A percentile compares a stretch with the other conserved stretches of the same genome.
phyloP scores from a whole-genome alignment of 1,284 basidiomycete genomes.

The Schizophyllum commune region DNA sequence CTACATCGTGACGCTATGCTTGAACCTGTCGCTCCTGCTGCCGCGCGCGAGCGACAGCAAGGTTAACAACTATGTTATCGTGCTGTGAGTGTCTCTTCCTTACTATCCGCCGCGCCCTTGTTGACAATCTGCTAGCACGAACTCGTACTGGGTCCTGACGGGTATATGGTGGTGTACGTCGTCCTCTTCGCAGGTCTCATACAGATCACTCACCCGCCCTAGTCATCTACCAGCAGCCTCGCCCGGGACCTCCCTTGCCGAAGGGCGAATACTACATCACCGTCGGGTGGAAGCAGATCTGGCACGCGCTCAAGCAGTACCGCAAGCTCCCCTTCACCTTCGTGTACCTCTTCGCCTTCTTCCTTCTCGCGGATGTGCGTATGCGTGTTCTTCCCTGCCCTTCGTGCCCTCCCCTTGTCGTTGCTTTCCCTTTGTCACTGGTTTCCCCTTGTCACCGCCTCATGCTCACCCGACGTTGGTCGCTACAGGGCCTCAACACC shows the following conservation, averaged over 20 bases:
- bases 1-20: slow-evolving; percentile 55
- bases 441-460: no score
- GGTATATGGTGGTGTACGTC: slow-evolving; percentile 79
- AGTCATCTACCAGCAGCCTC: slow-evolving; percentile 73
- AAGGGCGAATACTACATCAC: slow-evolving; percentile 67
- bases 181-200: background rate
- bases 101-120: background rate
- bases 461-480: no score
- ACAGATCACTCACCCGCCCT: background rate
- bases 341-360: slow-evolving; percentile 66
- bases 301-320: slow-evolving; percentile 61
- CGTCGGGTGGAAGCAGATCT: slow-evolving; percentile 81
- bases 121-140: slow-evolving; percentile 37
- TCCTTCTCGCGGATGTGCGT: slow-evolving; percentile 68
- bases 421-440: no score
- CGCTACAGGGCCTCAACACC: slow-evolving; percentile 74
- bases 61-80: slow-evolving; percentile 66
- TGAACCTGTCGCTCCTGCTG: slow-evolving; percentile 71
- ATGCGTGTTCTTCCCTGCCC: background rate
- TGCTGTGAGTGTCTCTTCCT: slow-evolving; percentile 35
- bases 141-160: slow-evolving; percentile 64
- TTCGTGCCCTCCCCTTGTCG: slow-evolving; percentile 37
- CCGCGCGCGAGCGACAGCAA: slow-evolving; percentile 57
- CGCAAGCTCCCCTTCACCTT: slow-evolving; percentile 71
- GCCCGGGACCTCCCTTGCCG: slow-evolving; percentile 66